These are phyloP conservation scores for Acacia melanoxylon DNA, from an alignment of 306 rosid species.

Conservation along the genomic window DNA sequence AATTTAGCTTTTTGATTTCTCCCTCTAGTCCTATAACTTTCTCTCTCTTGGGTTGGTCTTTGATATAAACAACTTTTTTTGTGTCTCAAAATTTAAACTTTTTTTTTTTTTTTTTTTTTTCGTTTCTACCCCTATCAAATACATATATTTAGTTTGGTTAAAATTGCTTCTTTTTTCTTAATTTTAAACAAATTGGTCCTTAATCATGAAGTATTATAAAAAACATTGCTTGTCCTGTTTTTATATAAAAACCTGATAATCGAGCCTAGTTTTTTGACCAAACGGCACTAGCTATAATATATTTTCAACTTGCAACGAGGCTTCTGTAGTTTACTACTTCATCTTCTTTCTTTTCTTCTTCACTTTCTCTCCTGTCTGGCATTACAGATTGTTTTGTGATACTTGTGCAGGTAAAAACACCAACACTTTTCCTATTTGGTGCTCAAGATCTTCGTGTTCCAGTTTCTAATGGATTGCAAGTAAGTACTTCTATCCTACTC, in stretches of 20 bases:
- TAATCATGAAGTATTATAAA: not conserved
- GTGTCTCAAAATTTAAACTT: no score
- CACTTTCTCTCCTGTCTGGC: not conserved
- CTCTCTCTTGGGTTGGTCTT: no score
- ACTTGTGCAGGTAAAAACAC: slow-evolving; percentile 78
- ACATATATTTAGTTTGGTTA: no score
- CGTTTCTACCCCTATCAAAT: no score
- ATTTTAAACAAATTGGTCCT: not conserved
- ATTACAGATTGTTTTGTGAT: slow-evolving; percentile 24
- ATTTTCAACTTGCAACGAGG: not conserved
- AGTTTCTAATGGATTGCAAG: slow-evolving; percentile 49
- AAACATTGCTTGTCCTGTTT: not conserved
- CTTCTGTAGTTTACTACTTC: not conserved
- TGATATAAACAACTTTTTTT: no score
- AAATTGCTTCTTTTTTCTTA: no score
- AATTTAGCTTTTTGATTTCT: slow-evolving; percentile 10
- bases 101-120: no score
- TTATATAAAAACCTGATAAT: not conserved
- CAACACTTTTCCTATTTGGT: slow-evolving; percentile 82
- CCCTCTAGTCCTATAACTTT: no score
- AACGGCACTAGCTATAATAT: not conserved
- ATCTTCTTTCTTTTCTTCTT: not conserved
- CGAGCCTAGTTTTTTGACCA: not conserved
- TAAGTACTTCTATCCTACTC: slow-evolving; percentile 32
- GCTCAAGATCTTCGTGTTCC: slow-evolving; percentile 94